Conservation (phyloP, 441 rosid genomes). For the Manihot esculenta region DNA sequence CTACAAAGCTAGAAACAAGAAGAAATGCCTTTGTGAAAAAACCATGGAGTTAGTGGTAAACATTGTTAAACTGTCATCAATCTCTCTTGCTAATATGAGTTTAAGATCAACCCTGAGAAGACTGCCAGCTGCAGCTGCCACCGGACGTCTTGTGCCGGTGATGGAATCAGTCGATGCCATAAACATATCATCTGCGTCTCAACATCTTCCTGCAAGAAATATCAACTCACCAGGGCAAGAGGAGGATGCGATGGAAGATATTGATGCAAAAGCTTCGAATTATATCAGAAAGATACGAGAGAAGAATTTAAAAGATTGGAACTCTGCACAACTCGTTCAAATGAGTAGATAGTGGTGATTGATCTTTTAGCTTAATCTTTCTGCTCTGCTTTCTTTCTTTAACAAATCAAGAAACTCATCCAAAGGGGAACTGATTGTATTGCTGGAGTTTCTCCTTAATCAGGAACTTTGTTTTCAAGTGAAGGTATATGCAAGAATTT, state of each 20-base stretch:
- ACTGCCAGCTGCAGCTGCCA: slow-evolving; percentile 9
- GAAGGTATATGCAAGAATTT: too few species aligned
- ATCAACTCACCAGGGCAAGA: neutral
- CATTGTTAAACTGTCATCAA: slow-evolving; percentile 24
- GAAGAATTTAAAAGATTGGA: slow-evolving; percentile 9
- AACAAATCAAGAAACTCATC: too few species aligned
- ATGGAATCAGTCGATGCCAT: neutral
- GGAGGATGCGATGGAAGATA: slow-evolving; percentile 8
- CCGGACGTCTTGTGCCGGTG: neutral
- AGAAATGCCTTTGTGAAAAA: slow-evolving; percentile 26
- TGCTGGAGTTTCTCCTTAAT: too few species aligned
- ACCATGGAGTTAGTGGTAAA: slow-evolving; percentile 24
- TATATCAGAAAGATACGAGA: slow-evolving; percentile 18
- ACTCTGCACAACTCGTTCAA: neutral
- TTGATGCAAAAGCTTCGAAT: slow-evolving; percentile 25
- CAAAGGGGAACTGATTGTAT: too few species aligned
- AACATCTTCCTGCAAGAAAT: neutral
- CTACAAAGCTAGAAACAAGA: slow-evolving; percentile 12
- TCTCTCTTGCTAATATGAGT: slow-evolving; percentile 25
- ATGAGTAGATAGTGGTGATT: neutral
- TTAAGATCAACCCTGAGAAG: slow-evolving; percentile 7
- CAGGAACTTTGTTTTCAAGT: too few species aligned
- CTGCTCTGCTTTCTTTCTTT: neutral
- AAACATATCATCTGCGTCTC: neutral
- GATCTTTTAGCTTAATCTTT: neutral